Percentiles rank a stretch among this genome's conserved stretches.
Conservation (phyloP, 2,329 filamentous ascomycete genomes). For the Trichoderma endophyticum region DNA sequence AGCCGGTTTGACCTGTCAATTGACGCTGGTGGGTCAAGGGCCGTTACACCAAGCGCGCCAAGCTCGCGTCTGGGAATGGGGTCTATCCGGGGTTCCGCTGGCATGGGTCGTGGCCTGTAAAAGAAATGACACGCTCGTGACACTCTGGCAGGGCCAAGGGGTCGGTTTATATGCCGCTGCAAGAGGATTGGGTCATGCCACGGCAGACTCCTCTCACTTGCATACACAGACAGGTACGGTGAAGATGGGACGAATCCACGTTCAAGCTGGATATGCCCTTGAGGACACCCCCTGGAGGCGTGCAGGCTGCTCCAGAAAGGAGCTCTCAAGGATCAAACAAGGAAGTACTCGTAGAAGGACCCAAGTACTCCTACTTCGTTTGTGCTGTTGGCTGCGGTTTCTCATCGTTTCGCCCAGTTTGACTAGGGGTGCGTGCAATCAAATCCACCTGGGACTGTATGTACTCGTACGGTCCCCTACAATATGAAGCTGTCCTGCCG, state of each 20-base stretch:
- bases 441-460: not conserved
- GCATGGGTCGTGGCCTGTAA: not conserved
- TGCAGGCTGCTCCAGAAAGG: not conserved
- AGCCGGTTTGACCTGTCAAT: constrained; percentile 7
- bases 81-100: constrained; percentile 6
- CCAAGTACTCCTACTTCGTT: not conserved
- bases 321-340: not conserved
- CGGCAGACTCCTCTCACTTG: constrained; percentile 8
- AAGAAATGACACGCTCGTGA: constrained; percentile 15
- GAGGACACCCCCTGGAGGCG: not conserved
- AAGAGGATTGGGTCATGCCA: constrained; percentile 1
- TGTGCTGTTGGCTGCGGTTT: not conserved
- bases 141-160: not conserved
- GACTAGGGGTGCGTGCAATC: not conserved
- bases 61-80: constrained; percentile 4
- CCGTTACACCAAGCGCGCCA: constrained; percentile 7
- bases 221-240: not conserved
- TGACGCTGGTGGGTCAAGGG: not conserved
- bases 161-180: not conserved
- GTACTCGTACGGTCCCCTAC: not conserved
- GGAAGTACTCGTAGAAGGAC: not conserved
- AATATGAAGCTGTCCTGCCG: not conserved
- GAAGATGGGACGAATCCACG: not conserved
- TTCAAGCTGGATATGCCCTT: not conserved
- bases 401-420: not conserved